Conservation (phyloP, 768 basidiomycete species). For the Podaxis carcinomalis region DNA sequence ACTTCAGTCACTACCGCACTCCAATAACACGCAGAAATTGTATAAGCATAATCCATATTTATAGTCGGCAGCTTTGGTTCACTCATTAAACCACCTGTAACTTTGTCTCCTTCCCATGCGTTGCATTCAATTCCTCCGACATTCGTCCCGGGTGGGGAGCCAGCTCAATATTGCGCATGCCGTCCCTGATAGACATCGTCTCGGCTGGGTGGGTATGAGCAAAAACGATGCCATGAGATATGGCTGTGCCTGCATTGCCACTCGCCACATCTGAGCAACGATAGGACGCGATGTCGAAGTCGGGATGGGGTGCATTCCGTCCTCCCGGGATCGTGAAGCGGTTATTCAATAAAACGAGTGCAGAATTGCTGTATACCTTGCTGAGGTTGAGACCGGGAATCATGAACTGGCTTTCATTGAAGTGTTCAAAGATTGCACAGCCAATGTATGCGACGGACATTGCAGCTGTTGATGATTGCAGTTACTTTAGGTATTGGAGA, state of each 20-base stretch:
- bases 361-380: conserved; percentile 2
- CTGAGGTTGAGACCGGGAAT: conserved; percentile 3
- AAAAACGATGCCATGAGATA: background rate
- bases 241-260: background rate
- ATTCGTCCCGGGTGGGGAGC: background rate
- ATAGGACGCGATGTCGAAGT: background rate
- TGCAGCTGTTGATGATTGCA: background rate
- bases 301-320: background rate
- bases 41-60: no score
- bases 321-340: conserved; percentile 1
- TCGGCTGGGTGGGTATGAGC: background rate
- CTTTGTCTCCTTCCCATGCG: background rate
- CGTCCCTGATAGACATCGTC: background rate
- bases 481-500: background rate
- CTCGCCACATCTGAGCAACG: background rate
- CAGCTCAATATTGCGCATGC: background rate
- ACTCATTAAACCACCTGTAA: background rate
- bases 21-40: no score
- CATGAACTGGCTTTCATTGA: background rate
- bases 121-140: background rate
- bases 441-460: background rate
- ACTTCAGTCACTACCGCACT: no score
- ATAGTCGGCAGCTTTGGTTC: no score
- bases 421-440: background rate
- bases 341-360: conserved; percentile 7